Conservation (phyloP, 352 stramenopile genomes). For the Phytophthora multivora region DNA sequence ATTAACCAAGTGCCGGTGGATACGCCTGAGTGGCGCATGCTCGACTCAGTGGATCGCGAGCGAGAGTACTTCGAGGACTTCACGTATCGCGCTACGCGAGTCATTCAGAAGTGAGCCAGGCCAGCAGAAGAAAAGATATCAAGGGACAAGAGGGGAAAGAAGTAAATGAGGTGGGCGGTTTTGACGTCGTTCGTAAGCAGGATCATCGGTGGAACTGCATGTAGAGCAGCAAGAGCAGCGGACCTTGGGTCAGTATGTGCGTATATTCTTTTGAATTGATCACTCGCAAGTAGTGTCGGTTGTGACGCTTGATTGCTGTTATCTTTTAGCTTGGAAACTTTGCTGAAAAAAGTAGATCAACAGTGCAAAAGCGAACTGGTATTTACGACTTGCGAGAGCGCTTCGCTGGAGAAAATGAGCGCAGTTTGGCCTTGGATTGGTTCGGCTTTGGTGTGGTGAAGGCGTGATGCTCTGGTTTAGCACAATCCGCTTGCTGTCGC, state of each 20-base stretch:
- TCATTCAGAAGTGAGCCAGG: slow-evolving; percentile 66
- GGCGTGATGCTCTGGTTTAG: no score
- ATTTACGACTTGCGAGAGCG: no score
- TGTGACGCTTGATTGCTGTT: slow-evolving; percentile 1
- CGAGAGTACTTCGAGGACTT: slow-evolving; percentile 87
- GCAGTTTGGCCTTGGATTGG: no score
- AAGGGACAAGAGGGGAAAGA: slow-evolving; percentile 12
- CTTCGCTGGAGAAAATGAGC: no score
- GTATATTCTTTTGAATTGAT: slow-evolving; percentile 36
- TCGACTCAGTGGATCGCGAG: slow-evolving; percentile 87
- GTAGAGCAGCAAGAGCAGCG: slow-evolving; percentile 29
- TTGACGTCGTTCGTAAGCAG: slow-evolving; percentile 25
- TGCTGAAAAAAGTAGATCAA: no score
- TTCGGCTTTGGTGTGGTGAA: no score
- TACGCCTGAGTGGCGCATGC: slow-evolving; percentile 89
- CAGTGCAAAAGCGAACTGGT: no score
- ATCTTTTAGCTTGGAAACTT: no score
- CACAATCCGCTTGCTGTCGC: no score
- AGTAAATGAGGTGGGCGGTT: slow-evolving; percentile 22
- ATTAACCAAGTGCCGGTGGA: slow-evolving; percentile 87
- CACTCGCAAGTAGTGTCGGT: slow-evolving; percentile 13
- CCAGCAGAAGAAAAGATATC: slow-evolving; percentile 1
- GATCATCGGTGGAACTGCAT: slow-evolving; percentile 17
- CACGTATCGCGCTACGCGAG: slow-evolving; percentile 76
- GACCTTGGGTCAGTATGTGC: slow-evolving; percentile 8